Evolutionary conservation across 2,329 filamentous ascomycete genomes (phyloP), one percentile per base, ranked within the genome.

Genomic region (Beauveria bassiana): DNA sequence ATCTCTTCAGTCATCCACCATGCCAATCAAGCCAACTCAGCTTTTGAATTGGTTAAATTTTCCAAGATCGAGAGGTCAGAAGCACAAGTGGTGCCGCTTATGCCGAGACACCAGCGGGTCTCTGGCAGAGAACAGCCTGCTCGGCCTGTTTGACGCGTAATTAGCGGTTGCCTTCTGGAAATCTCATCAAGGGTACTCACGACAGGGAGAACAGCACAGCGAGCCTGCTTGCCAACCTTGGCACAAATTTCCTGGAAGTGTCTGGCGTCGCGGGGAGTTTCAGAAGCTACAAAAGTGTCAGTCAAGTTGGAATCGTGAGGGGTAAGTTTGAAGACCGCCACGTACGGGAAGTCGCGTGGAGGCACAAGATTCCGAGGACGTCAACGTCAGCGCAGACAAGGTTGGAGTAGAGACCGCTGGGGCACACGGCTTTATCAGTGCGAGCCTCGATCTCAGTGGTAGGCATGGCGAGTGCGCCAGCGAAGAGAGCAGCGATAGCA

Each of bases 391-490:
- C 62, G 65, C 66, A 67, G 60, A 62, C 55, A 6, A 59, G 43
- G 42, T 59, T 58, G 57, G 24, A n/a, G 63, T 46, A 64, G 40
- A 66, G 54, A 9, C 65, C 64, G 7, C 1, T 2, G 64, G 63
- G 22, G 53, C 24, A 60, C 3, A n/a, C n/a, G n/a, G n/a, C n/a
- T n/a, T n/a, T n/a, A n/a, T n/a, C n/a, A n/a, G n/a, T 58, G 54
- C 61, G 53, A n/a, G 31, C 54, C n/a, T 10, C n/a, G 2, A 28
- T 4, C 20, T 63, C 65, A 5, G 59, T 63, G 5, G 61, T 47
- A 16, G 65, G 65, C 7, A 62, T 45, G 46, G 66, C 65, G 28
- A 65, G 22, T 22, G 58, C 66, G 52, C 64, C 53, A 42, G 65
- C 59, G 24, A 65, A 61, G 45, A 67, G 62, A 24, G 66, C 65